Evolutionary conservation across 345 rosid genomes (phyloP).

Genomic region (Syzygium jambos): DNA sequence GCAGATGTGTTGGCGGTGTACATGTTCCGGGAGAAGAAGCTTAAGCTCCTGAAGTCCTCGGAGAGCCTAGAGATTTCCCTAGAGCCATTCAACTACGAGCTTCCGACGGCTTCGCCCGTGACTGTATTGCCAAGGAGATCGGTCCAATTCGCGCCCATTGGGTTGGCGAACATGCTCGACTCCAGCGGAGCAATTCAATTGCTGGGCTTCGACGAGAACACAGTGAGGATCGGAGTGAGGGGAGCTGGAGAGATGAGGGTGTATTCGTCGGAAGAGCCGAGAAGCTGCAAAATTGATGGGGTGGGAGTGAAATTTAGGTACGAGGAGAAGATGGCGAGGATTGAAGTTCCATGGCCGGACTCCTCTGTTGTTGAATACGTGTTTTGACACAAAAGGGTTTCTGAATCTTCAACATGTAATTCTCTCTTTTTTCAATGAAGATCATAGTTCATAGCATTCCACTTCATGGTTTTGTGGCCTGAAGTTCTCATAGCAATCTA

Average conservation of each 20-base stretch:
- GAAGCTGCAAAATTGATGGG: constrained; percentile 50
- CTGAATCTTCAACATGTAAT: neutral
- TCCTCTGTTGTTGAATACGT: constrained; percentile 31
- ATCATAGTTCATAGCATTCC: neutral
- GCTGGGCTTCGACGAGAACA: constrained; percentile 13
- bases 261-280: constrained; percentile 61
- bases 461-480: neutral
- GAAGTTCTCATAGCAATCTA: neutral
- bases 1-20: constrained; percentile 55
- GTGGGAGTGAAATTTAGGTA: constrained; percentile 41
- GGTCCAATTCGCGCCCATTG: constrained; percentile 61
- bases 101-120: constrained; percentile 64
- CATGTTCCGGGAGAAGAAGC: constrained; percentile 55
- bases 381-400: constrained; percentile 22
- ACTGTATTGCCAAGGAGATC: constrained; percentile 10
- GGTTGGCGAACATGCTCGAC: constrained; percentile 82
- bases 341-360: constrained; percentile 62
- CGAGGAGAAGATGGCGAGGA: constrained; percentile 35
- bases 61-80: constrained; percentile 46
- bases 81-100: constrained; percentile 78
- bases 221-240: constrained; percentile 36
- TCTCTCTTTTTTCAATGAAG: neutral
- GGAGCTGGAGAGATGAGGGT: constrained; percentile 70
- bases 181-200: constrained; percentile 72
- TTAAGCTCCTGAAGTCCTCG: constrained; percentile 38